phyloP scores from a whole-genome alignment of 1,139 yeast species.

The Meyerozyma carpophila region DNA sequence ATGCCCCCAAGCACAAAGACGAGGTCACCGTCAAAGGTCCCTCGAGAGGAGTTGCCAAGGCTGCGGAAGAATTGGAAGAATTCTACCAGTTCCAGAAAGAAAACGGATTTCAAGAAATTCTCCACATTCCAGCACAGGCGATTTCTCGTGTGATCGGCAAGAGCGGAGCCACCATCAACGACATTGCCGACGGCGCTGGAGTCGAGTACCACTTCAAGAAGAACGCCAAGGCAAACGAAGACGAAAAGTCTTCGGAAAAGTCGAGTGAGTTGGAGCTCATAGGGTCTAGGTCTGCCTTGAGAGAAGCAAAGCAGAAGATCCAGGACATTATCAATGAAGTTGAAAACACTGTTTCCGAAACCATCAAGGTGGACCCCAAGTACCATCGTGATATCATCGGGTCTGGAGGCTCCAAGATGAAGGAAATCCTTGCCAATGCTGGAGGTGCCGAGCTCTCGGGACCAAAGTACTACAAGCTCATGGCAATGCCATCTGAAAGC shows the following conservation, averaged over 20 bases:
- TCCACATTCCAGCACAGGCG: constrained; percentile 66
- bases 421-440: constrained; percentile 71
- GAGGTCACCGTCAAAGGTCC: constrained; percentile 86
- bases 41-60: constrained; percentile 80
- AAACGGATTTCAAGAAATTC: constrained; percentile 62
- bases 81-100: constrained; percentile 83
- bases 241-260: constrained; percentile 45
- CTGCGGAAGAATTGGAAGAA: constrained; percentile 81
- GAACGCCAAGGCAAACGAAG: constrained; percentile 30
- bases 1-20: constrained; percentile 43
- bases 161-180: constrained; percentile 77
- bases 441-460: constrained; percentile 60
- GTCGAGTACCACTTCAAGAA: constrained; percentile 64
- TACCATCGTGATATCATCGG: constrained; percentile 82
- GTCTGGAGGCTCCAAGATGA: constrained; percentile 68
- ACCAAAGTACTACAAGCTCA: constrained; percentile 47
- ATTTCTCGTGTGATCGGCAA: constrained; percentile 87
- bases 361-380: constrained; percentile 69
- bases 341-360: constrained; percentile 57
- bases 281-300: constrained; percentile 79
- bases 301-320: constrained; percentile 64
- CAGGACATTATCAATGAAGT: constrained; percentile 60
- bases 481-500: constrained; percentile 73
- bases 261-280: constrained; percentile 61
- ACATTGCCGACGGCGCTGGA: constrained; percentile 76